Base-by-base conservation (phyloP, 176 grass and related monocot genomes). In the Oryza australiensis region DNA sequence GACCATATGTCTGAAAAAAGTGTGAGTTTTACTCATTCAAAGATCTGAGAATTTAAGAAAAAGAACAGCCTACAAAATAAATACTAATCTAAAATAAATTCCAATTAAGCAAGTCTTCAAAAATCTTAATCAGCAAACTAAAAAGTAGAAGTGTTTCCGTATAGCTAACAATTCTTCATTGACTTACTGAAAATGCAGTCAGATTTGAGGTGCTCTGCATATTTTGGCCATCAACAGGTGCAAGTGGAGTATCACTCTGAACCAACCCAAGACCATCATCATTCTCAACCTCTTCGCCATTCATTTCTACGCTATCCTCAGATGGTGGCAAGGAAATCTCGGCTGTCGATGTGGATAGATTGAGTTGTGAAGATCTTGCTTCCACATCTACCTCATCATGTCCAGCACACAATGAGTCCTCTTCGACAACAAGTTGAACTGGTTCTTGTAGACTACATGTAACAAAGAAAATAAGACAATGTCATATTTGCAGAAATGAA, bases 241-340 rank as follows among this genome's bases (percentile, higher is more conserved):
- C 90, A 71, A 82, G 42, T 57, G 86, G 88, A 76, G 89, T 89
- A 62, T 89, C 59, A 3, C 82, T 88, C 80, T 88, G 87, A 40
- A 94, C 87, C 72, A 94, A 83, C 46, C 93, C 93, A 65, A 94
- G 73, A 11, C 90, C 93, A 64, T 88, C 87, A 80, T 89, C 90
- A 71, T 84, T 87, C 32, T 85, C 93, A 57, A 92, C 67, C 72
- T 84, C 73, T 62, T 92, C 85, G 13, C 75, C 73, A 75, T 75
- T 92, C 79, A 85, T 59, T 16, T 55, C 59, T 14, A 78, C 82
- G 28, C 79, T 84, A 76, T 74, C 80, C 76, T 87, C 89, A 41
- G 78, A 78, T 75, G 81, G 60, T 77, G 82, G 30, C 64, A 80
- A 81, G 37, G 88, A 91, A 83, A 71, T 77, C 40, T 86, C 93